Base-by-base conservation (phyloP, 2,329 filamentous ascomycete species). In the Pseudogymnoascus sp. region DNA sequence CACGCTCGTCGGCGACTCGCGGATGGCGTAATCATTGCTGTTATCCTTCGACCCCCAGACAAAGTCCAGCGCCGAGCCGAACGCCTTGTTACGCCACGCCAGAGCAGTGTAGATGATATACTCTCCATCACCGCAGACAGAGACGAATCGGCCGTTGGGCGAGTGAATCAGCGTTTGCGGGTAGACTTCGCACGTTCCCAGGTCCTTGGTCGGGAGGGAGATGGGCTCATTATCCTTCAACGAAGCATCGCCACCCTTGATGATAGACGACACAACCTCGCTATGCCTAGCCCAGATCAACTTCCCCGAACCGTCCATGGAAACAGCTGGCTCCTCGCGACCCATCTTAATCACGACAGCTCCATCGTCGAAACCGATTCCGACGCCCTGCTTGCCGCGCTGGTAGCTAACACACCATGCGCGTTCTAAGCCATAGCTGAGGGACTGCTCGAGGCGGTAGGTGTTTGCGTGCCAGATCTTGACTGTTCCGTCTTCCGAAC, bases 391-490 rank as follows among this genome's bases (percentile, higher is more conserved):
- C 80, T 91, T 92, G 69, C 93, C 93, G 75, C 92, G 90, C 76
- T 99, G 95, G 74, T 96, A 97, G 25, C 92, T 89, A 54, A 98
- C 92, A 84, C 95, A 98, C 95, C 95, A 99, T 63, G 93, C 95
- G 73, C 95, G 86, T 77, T 99, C 95, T 60, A 99, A 79, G 31
- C 93, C 95, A 76, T 99, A 99, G 79, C 92, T 97, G 67, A 99
- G 81, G 0, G 93, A 96, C 75, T 98, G 95, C 77, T 98, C 95
- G 66, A 98, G 85, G 69, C 95, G 85, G 78, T 98, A 98, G 62
- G 95, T 99, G 74, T 96, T 97, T 68, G 93, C 93, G 75, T 99
- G 93, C 95, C 95, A 99, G 76, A 99, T 93, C 78, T 96, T 96
- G 75, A 99, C 88, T 0, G 93, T 96, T 68, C 93, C 93, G 77